Conservation (phyloP, 2,329 filamentous ascomycete species). For the Ilyonectria mors-panacis region DNA sequence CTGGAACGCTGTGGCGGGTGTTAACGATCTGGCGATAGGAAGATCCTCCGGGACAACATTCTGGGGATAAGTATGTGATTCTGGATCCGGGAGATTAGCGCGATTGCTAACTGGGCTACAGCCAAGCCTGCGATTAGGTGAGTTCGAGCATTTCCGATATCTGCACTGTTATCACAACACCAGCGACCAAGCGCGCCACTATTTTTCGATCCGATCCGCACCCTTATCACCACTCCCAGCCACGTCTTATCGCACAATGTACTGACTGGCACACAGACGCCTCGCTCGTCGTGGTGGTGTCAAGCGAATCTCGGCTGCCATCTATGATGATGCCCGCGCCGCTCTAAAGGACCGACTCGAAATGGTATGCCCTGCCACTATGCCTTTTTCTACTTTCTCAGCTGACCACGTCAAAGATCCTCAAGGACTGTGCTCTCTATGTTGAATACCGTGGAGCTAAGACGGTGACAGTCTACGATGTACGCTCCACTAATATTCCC, state of each 20-base stretch:
- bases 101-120: conserved; percentile 43
- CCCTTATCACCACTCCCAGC: conserved; percentile 2
- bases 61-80: conserved; percentile 63
- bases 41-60: conserved; percentile 64
- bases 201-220: background rate
- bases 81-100: background rate
- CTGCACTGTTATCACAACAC: background rate
- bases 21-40: conserved; percentile 53
- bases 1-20: background rate
- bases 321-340: conserved; percentile 74
- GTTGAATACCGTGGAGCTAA: conserved; percentile 70
- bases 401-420: conserved; percentile 59
- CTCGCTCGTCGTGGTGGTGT: conserved; percentile 83
- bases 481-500: conserved; percentile 54
- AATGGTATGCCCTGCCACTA: conserved; percentile 55
- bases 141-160: conserved; percentile 21
- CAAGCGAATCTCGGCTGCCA: conserved; percentile 76
- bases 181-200: background rate
- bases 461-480: conserved; percentile 75
- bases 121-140: conserved; percentile 71
- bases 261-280: conserved; percentile 63
- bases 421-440: conserved; percentile 64
- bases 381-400: background rate
- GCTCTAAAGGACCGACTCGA: conserved; percentile 67
- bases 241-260: background rate